phyloP scores from a whole-genome alignment of 495 filamentous ascomycete genomes.

The Delitschia confertaspora region DNA sequence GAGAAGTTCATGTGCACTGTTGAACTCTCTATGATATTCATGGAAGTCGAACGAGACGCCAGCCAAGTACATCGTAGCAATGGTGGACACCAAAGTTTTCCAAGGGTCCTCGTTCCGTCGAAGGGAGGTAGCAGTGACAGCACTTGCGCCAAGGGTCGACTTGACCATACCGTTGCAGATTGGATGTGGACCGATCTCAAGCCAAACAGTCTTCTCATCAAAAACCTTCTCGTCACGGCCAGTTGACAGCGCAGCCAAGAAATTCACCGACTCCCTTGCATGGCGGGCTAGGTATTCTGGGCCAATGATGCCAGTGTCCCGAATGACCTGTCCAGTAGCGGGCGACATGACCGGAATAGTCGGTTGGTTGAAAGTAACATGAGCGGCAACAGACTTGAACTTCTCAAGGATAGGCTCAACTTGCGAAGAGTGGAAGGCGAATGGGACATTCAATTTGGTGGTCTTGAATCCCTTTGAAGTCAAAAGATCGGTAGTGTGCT shows the following conservation, averaged over 20 bases:
- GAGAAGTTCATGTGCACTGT: slow-evolving; percentile 36
- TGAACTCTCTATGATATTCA: slow-evolving; percentile 42
- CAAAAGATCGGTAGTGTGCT: slow-evolving; percentile 31
- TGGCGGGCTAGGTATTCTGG: slow-evolving; percentile 38
- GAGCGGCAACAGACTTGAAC: slow-evolving; percentile 35
- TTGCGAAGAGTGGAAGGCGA: slow-evolving; percentile 49
- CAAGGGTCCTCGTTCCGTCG: slow-evolving; percentile 41
- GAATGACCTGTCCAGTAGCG: slow-evolving; percentile 37
- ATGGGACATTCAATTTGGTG: slow-evolving; percentile 41
- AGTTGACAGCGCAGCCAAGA: slow-evolving; percentile 35
- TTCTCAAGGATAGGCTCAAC: slow-evolving; percentile 43
- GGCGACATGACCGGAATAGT: slow-evolving; percentile 37
- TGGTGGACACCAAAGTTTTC: slow-evolving; percentile 38
- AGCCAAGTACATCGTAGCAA: slow-evolving; percentile 35
- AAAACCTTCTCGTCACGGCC: slow-evolving; percentile 36
- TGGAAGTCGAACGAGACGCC: slow-evolving; percentile 41
- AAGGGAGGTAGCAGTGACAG: slow-evolving; percentile 37
- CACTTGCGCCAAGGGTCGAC: slow-evolving; percentile 33
- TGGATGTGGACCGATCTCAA: slow-evolving; percentile 39
- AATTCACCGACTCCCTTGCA: slow-evolving; percentile 40
- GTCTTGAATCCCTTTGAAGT: slow-evolving; percentile 44
- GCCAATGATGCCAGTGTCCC: slow-evolving; percentile 37
- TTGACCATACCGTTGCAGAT: slow-evolving; percentile 39
- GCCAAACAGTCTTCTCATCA: slow-evolving; percentile 39
- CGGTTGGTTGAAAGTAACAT: slow-evolving; percentile 39